A percentile compares a stretch with the other conserved stretches of the same genome.
phyloP scores from a whole-genome alignment of 73 alveolate species.

The Paramecium sexaurelia region DNA sequence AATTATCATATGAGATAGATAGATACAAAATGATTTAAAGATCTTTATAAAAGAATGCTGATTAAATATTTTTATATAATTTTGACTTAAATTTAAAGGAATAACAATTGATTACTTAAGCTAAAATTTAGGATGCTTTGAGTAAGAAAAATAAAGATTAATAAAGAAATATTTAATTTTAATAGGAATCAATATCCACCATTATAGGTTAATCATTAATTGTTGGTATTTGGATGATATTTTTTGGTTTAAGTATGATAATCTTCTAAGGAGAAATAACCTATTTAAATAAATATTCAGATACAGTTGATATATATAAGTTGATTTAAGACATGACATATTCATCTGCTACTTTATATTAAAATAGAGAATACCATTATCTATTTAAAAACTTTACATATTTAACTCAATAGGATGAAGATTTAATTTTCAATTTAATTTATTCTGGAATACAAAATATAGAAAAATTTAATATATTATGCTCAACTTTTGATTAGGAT shows the following conservation, averaged over 20 bases:
- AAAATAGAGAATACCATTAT: neutral
- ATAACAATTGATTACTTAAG: neutral
- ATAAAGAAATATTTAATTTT: neutral
- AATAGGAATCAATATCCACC: neutral
- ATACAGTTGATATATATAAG: conserved; percentile 30
- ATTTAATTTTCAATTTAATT: neutral
- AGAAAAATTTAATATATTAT: neutral
- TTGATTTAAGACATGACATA: conserved; percentile 15
- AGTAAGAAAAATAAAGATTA: neutral
- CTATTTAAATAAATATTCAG: neutral
- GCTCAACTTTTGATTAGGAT: neutral
- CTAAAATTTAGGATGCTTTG: neutral
- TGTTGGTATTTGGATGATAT: neutral
- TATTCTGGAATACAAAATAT: neutral
- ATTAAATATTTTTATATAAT: neutral
- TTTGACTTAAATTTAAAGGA: conserved; percentile 14
- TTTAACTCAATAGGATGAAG: neutral
- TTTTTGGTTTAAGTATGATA: neutral
- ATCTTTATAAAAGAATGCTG: neutral
- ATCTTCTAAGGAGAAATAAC: neutral
- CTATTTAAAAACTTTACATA: neutral
- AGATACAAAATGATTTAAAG: neutral
- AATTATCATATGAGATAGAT: neutral
- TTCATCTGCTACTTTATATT: neutral
- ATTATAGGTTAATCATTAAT: neutral